Base-by-base conservation (phyloP, 164 flowering plant genomes). In the Piper betle region DNA sequence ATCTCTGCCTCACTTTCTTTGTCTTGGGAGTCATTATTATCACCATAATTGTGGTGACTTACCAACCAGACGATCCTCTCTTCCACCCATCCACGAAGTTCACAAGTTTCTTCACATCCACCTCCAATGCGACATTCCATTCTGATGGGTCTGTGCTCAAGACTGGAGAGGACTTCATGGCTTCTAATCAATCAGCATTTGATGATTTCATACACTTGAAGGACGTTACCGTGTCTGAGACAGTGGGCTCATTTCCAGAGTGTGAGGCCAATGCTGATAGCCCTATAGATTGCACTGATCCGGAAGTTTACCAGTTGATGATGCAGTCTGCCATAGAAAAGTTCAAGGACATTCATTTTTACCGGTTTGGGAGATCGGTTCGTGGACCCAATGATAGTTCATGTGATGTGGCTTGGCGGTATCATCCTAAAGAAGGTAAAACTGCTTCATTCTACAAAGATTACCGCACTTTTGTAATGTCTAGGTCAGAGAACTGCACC, bases 351-450 rank as follows among this genome's bases (percentile, higher is more conserved):
- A 84, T 84, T 5, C 96, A 91, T 64, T 88, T 91, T 68, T 87
- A 86, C 63, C 68, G 82, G 61, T 91, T 88, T 68, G 98, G 98
- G 19, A 91, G 87, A 68, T 77, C 98, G 1, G 91, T 82, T 39
- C 68, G 52, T 19, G 98, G 98, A 17, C 59, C 75, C 0, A 73
- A 83, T 59, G 84, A 76, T 48, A 77, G 59, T 64, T 77, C 81
- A 6, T 91, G 98, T 68, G 96, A 91, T 66, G 85, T 92, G 98
- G 96, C 98, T 4, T 92, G 98, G 96, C 71, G 96, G 62, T 92
- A 79, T 69, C 77, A 91, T 74, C 96, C 98, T 6, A 88, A 85
- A 73, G 96, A 92, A 57, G 95, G 96, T 38, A 87, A 89, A 74
- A 63, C 86, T 7, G 96, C 89, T 8, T 73, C 82, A 0, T 80